These are phyloP conservation scores for Microsporum audouinii DNA, from an alignment of 2,329 filamentous ascomycete species.

Conservation along the genomic window DNA sequence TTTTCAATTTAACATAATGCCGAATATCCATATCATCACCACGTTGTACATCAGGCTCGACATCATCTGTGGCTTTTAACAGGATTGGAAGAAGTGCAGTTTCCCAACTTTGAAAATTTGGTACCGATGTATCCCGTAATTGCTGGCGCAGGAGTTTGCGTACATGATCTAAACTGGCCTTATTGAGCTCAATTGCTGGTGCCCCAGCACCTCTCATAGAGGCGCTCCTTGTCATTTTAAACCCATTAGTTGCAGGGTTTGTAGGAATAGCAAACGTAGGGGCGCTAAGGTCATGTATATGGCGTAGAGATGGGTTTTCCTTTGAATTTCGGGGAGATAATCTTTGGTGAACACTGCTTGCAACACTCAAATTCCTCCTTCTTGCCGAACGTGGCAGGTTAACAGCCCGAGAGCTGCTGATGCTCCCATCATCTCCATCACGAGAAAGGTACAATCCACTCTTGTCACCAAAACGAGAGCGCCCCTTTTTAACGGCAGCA, in stretches of 20 bases:
- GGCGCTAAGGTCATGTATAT: slow-evolving; percentile 23
- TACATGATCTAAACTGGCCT: slow-evolving; percentile 78
- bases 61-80: slow-evolving; percentile 81
- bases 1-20: slow-evolving; percentile 95
- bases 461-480: slow-evolving; percentile 61
- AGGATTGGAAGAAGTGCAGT: slow-evolving; percentile 82
- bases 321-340: slow-evolving; percentile 58
- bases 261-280: slow-evolving; percentile 38
- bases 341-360: slow-evolving; percentile 60
- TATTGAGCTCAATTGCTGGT: slow-evolving; percentile 72
- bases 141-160: slow-evolving; percentile 74
- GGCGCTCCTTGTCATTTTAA: slow-evolving; percentile 60
- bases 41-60: slow-evolving; percentile 78
- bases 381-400: slow-evolving; percentile 54
- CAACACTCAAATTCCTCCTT: slow-evolving; percentile 71
- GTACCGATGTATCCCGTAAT: slow-evolving; percentile 62
- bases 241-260: slow-evolving; percentile 29
- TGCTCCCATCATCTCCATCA: slow-evolving; percentile 53
- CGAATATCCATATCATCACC: slow-evolving; percentile 95
- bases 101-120: slow-evolving; percentile 70
- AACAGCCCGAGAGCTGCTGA: slow-evolving; percentile 48
- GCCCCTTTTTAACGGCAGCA: slow-evolving; percentile 62
- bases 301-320: slow-evolving; percentile 37
- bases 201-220: slow-evolving; percentile 66
- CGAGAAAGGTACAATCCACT: slow-evolving; percentile 59